phyloP scores from a whole-genome alignment of 1,139 yeast genomes.

The Candida dubliniensis region DNA sequence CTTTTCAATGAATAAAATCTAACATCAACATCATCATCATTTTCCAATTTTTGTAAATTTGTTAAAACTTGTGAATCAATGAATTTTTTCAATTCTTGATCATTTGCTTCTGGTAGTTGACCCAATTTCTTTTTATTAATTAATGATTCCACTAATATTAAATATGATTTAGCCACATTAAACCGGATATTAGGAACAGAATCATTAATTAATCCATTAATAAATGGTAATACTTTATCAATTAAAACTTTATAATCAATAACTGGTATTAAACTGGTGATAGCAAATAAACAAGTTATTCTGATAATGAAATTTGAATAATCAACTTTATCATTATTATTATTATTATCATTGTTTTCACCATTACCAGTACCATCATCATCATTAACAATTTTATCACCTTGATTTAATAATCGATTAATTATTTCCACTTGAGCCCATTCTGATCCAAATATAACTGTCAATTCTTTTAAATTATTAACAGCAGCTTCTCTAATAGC shows the following conservation, averaged over 20 bases:
- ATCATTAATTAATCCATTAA: slow-evolving; percentile 70
- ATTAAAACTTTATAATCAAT: slow-evolving; percentile 58
- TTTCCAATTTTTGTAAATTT: slow-evolving; percentile 59
- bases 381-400: slow-evolving; percentile 27
- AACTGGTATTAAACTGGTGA: slow-evolving; percentile 75
- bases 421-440: slow-evolving; percentile 92
- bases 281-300: slow-evolving; percentile 85
- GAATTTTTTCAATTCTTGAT: slow-evolving; percentile 33
- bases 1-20: slow-evolving; percentile 77
- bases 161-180: slow-evolving; percentile 86
- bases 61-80: slow-evolving; percentile 61
- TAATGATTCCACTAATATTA: slow-evolving; percentile 56
- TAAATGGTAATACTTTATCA: slow-evolving; percentile 74
- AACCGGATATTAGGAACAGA: slow-evolving; percentile 93
- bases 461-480: slow-evolving; percentile 71
- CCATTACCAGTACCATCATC: too few relatives aligned
- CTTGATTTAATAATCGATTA: slow-evolving; percentile 56
- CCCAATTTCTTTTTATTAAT: slow-evolving; percentile 17
- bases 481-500: slow-evolving; percentile 98
- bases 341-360: slow-evolving; percentile 23
- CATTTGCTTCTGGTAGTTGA: slow-evolving; percentile 21
- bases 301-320: slow-evolving; percentile 80
- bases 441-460: slow-evolving; percentile 84
- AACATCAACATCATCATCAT: slow-evolving; percentile 87
- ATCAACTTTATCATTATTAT: slow-evolving; percentile 42